Evolutionary conservation across 2,329 filamentous ascomycete species (phyloP), one percentile per base, ranked within the genome.

Genomic region (Aspergillus sclerotialis): DNA sequence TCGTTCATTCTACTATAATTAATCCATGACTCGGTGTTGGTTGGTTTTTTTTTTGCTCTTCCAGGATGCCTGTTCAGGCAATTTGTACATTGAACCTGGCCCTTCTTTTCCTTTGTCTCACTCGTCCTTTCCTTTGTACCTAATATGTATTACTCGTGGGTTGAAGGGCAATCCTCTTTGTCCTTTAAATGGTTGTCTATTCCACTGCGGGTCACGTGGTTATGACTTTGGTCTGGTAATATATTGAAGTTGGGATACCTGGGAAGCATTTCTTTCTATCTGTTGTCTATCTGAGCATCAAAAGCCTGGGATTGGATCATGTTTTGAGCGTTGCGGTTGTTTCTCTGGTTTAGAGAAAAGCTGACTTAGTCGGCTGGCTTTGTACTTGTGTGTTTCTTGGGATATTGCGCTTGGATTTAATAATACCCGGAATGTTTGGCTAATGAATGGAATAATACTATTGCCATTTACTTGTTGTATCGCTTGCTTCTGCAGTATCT

Each of bases 141-240:
- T 45, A 29, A 32, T 44, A 38, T 46, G 42, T 33, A 41, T 35
- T 38, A 25, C 14, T 37, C 15, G 19, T 33, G 33, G 29, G 17
- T 31, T 24, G n/a, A n/a, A n/a, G n/a, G n/a, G n/a, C n/a, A n/a
- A n/a, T n/a, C n/a, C n/a, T n/a, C n/a, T n/a, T n/a, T n/a, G n/a
- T n/a, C n/a, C n/a, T n/a, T n/a, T n/a, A n/a, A n/a, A n/a, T n/a
- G n/a, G n/a, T n/a, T n/a, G n/a, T n/a, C n/a, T n/a, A n/a, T n/a
- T n/a, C 42, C 42, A 38, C 39, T 40, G 37, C 42, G 28, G 44
- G 44, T 40, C 37, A 39, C 42, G 44, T 44, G 44, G 39, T 26
- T 28, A 23, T 21, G 24, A 29, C 7, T 17, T 11, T 11, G 17
- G n/a, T n/a, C n/a, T n/a, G n/a, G n/a, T n/a, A n/a, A n/a, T 27